Evolutionary conservation across 495 filamentous ascomycete genomes (phyloP).

Genomic region (Chaetomium tenue): DNA sequence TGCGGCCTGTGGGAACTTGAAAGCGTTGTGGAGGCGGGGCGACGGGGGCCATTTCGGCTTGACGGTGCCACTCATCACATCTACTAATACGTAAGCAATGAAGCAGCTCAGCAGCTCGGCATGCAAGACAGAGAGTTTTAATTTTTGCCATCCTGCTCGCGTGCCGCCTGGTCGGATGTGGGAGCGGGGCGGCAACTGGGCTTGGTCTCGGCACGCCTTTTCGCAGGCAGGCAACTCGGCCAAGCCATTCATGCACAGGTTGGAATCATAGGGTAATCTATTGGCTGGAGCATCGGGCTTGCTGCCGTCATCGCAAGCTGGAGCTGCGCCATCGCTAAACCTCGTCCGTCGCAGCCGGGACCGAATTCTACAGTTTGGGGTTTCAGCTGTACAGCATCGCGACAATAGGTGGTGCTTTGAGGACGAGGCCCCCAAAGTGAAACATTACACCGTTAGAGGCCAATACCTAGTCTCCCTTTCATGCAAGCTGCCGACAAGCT

Average conservation of each 20-base stretch:
- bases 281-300: neutral
- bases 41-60: conserved; percentile 9
- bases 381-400: neutral
- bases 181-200: neutral
- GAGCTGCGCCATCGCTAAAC: conserved; percentile 21
- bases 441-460: neutral
- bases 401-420: neutral
- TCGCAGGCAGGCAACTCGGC: neutral
- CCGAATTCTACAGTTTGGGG: no score
- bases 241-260: neutral
- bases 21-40: neutral
- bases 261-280: neutral
- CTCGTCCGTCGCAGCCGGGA: neutral
- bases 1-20: neutral
- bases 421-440: neutral
- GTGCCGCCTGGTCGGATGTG: neutral
- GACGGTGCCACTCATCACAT: conserved; percentile 7
- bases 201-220: neutral
- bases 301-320: conserved; percentile 29
- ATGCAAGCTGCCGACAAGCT: neutral
- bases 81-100: conserved; percentile 11
- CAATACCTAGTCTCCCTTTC: neutral
- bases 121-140: neutral
- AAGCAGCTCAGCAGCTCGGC: no score
- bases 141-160: neutral